These are phyloP conservation scores for Arthroderma uncinatum DNA, from an alignment of 2,329 filamentous ascomycete species.

Conservation along the genomic window DNA sequence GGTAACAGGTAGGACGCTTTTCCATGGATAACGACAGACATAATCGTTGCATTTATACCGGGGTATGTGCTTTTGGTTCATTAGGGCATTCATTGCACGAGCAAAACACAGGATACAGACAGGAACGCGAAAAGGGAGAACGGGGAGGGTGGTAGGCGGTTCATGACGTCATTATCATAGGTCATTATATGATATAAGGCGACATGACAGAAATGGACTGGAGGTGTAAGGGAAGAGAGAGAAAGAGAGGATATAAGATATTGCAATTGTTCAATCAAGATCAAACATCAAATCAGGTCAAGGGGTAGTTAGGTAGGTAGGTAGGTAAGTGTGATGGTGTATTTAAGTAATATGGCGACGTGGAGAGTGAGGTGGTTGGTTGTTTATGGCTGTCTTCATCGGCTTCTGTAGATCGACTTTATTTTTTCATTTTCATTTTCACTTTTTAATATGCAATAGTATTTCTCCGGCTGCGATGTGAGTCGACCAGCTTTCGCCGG, in stretches of 20 bases:
- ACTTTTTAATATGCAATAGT: conserved; percentile 24
- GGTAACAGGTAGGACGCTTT: no score
- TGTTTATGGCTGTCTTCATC: not conserved
- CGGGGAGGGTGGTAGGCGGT: not conserved
- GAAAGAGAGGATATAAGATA: not conserved
- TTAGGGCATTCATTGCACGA: not conserved
- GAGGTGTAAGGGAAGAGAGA: not conserved
- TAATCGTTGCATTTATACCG: not conserved
- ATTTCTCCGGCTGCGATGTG: conserved; percentile 26
- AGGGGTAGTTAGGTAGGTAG: not conserved
- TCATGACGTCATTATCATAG: not conserved
- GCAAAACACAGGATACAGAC: not conserved
- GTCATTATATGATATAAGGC: not conserved
- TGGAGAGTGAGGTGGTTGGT: not conserved
- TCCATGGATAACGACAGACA: not conserved
- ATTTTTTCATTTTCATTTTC: not conserved
- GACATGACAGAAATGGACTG: no score
- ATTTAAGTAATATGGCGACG: not conserved
- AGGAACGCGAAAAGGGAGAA: not conserved
- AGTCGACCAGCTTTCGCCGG: conserved; percentile 35
- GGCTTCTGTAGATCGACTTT: not conserved
- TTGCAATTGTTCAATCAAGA: not conserved
- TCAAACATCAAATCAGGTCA: not conserved
- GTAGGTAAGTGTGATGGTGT: not conserved
- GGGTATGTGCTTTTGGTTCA: not conserved